These are phyloP conservation scores for Strigomonas culicis DNA, from an alignment of 208 protist species.

Conservation along the genomic window DNA sequence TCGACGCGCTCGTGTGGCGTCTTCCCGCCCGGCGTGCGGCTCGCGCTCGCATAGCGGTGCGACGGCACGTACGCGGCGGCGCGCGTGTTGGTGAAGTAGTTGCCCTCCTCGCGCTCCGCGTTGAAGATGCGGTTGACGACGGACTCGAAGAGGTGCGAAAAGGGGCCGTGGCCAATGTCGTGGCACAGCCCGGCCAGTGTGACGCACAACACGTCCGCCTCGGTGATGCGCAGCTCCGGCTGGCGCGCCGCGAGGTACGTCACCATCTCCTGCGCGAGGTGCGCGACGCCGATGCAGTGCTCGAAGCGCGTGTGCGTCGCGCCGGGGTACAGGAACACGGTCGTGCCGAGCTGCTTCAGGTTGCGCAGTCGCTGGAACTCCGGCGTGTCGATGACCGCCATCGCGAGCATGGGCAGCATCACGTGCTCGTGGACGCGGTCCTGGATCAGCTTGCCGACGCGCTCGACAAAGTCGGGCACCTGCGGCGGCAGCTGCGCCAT, in stretches of 20 bases:
- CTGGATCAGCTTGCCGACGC: constrained; percentile 39
- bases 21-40: constrained; percentile 4
- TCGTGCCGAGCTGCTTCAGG: constrained; percentile 94
- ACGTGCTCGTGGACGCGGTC: constrained; percentile 93
- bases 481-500: too few species aligned
- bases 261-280: constrained; percentile 87
- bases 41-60: background rate
- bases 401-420: constrained; percentile 53
- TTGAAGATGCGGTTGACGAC: constrained; percentile 35
- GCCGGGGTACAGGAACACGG: constrained; percentile 93
- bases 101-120: constrained; percentile 5
- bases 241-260: constrained; percentile 70
- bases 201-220: constrained; percentile 77
- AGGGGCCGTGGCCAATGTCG: constrained; percentile 96
- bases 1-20: constrained; percentile 18
- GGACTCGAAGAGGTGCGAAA: constrained; percentile 96
- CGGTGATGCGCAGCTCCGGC: constrained; percentile 88
- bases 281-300: constrained; percentile 94
- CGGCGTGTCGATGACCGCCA: constrained; percentile 90
- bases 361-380: constrained; percentile 95
- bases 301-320: constrained; percentile 96
- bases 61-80: too few species aligned
- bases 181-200: constrained; percentile 94
- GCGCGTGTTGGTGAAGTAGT: background rate
- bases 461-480: background rate